Percentiles rank a stretch among this genome's conserved stretches.
These are phyloP conservation scores for Danielozyma ontarioensis DNA, from an alignment of 805 yeast genomes.

Conservation along the genomic window DNA sequence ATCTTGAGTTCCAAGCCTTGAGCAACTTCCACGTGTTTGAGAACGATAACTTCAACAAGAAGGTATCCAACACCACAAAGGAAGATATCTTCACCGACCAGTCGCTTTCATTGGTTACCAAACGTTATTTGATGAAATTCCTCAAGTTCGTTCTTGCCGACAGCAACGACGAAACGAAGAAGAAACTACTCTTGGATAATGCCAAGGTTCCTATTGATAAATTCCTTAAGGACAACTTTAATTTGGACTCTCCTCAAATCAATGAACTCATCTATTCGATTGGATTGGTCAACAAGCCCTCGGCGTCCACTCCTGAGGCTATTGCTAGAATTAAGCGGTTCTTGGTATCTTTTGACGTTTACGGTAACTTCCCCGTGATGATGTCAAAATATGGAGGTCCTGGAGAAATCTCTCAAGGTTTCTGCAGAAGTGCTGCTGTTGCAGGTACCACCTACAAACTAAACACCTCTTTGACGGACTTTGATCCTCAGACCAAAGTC, in stretches of 20 bases:
- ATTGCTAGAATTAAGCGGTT: constrained; percentile 79
- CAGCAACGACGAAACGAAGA: constrained; percentile 55
- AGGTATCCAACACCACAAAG: constrained; percentile 71
- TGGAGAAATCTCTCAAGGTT: constrained; percentile 94
- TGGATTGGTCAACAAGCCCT: constrained; percentile 64
- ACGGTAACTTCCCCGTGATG: constrained; percentile 91
- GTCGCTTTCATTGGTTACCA: constrained; percentile 64
- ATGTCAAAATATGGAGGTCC: constrained; percentile 93
- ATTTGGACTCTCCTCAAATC: constrained; percentile 66
- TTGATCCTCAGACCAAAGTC: constrained; percentile 58
- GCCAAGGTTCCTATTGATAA: constrained; percentile 50
- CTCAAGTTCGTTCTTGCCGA: constrained; percentile 71
- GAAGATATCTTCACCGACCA: constrained; percentile 93
- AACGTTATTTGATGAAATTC: constrained; percentile 85
- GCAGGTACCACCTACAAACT: constrained; percentile 93
- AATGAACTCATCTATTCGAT: constrained; percentile 82
- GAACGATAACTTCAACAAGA: constrained; percentile 77
- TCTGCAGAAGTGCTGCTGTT: constrained; percentile 96
- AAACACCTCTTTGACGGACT: constrained; percentile 58
- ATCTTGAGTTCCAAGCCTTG: constrained; percentile 86
- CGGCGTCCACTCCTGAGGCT: constrained; percentile 68
- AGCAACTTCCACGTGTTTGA: constrained; percentile 91
- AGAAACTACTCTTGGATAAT: constrained; percentile 53
- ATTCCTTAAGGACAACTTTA: constrained; percentile 62
- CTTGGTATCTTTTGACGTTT: constrained; percentile 78